Conservation (phyloP, 1,284 basidiomycete species). For the Ceratobasidium sp. region DNA sequence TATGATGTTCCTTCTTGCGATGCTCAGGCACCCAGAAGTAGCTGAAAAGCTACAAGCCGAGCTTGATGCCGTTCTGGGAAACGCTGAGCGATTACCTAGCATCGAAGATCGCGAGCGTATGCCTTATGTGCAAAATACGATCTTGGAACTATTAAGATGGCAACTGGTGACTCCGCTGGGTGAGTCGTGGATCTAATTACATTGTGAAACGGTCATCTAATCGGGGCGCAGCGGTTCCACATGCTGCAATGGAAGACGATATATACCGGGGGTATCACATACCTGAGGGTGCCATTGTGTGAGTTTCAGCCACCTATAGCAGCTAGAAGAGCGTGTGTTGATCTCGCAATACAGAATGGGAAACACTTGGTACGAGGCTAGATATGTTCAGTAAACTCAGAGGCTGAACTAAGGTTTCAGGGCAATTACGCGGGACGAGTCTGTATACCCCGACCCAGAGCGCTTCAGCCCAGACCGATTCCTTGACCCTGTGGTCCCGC, state of each 20-base stretch:
- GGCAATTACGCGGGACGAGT: conserved; percentile 14
- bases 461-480: conserved; percentile 32
- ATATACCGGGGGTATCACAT: conserved; percentile 21
- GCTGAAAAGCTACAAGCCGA: conserved; percentile 18
- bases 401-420: background rate
- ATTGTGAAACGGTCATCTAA: too few relatives aligned
- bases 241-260: conserved; percentile 34
- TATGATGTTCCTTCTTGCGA: conserved; percentile 18
- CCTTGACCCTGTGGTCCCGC: conserved; percentile 19
- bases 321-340: background rate
- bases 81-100: conserved; percentile 17
- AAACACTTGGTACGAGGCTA: conserved; percentile 20
- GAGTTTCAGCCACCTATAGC: background rate
- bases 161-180: conserved; percentile 15
- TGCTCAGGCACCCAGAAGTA: conserved; percentile 27
- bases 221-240: conserved; percentile 8
- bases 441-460: conserved; percentile 23
- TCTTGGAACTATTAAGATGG: conserved; percentile 15
- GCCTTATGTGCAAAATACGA: conserved; percentile 17
- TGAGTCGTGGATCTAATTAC: background rate
- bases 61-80: conserved; percentile 9
- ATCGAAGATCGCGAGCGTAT: background rate
- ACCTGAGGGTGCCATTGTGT: conserved; percentile 29
- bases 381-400: background rate
- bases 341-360: background rate